A percentile compares a stretch with the other conserved stretches of the same genome.
Conservation (phyloP, 106 monocot species). For the Dendrobium chrysotoxum region DNA sequence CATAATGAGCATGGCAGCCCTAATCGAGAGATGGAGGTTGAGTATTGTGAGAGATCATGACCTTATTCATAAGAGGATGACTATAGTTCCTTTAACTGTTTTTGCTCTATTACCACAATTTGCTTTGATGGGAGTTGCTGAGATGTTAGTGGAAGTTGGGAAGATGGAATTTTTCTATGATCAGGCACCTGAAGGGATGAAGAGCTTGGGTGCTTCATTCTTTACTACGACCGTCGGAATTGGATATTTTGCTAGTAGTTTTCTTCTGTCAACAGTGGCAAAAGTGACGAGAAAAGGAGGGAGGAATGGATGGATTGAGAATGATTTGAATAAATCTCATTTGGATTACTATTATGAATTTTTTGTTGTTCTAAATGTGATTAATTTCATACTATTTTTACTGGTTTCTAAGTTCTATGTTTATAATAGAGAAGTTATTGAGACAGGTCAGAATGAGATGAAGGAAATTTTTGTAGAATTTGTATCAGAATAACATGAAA, state of each 20-base stretch:
- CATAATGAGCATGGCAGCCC: too few relatives aligned
- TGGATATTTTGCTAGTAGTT: constrained; percentile 41
- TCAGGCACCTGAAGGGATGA: constrained; percentile 54
- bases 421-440: constrained; percentile 3
- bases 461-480: too few relatives aligned
- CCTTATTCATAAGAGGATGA: not conserved
- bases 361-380: constrained; percentile 15
- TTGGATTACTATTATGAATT: constrained; percentile 38
- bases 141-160: constrained; percentile 18
- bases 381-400: constrained; percentile 31
- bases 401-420: constrained; percentile 20
- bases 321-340: constrained; percentile 31
- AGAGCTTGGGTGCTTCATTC: constrained; percentile 51
- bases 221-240: constrained; percentile 31
- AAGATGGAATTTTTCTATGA: constrained; percentile 46
- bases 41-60: not conserved
- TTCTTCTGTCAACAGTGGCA: constrained; percentile 25
- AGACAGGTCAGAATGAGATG: too few relatives aligned
- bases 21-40: constrained; percentile 22
- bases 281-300: constrained; percentile 8
- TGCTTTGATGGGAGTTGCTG: constrained; percentile 16
- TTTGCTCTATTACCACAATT: constrained; percentile 15
- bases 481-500: too few relatives aligned
- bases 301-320: constrained; percentile 27
- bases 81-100: constrained; percentile 10